Evolutionary conservation across 768 basidiomycete genomes (phyloP).

Genomic region (Boletus rubescentipes): DNA sequence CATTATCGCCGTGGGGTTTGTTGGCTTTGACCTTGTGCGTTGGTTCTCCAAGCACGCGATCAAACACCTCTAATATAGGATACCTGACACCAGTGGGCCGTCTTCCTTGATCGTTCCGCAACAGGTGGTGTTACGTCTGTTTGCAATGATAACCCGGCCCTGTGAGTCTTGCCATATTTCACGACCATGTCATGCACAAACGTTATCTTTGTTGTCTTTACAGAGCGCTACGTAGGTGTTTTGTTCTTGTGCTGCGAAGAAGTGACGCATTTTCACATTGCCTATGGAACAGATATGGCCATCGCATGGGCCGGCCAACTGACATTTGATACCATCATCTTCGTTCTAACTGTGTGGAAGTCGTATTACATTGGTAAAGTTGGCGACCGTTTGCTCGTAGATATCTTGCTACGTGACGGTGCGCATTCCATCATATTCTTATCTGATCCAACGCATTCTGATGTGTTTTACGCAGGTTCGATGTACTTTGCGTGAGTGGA

Average conservation of each 20-base stretch:
- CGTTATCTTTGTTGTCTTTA: background rate
- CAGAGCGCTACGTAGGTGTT: slow-evolving; percentile 15
- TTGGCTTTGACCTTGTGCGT: slow-evolving; percentile 11
- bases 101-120: background rate
- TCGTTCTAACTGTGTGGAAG: slow-evolving; percentile 21
- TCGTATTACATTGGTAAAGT: slow-evolving; percentile 1
- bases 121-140: too few relatives aligned
- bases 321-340: slow-evolving; percentile 21
- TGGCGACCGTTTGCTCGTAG: slow-evolving; percentile 8
- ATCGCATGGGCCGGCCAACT: slow-evolving; percentile 13
- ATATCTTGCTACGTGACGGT: slow-evolving; percentile 20
- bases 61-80: background rate
- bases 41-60: too few relatives aligned
- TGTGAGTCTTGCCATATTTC: slow-evolving; percentile 5
- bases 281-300: slow-evolving; percentile 1
- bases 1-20: background rate
- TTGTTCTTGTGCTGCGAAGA: background rate
- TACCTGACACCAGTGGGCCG: slow-evolving; percentile 14
- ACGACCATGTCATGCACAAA: too few relatives aligned
- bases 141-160: too few relatives aligned
- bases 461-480: slow-evolving; percentile 6
- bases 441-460: background rate
- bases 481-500: slow-evolving; percentile 19
- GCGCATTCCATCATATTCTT: background rate
- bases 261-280: background rate